Conservation (phyloP, 2,329 filamentous ascomycete genomes). For the Curvularia sp. region DNA sequence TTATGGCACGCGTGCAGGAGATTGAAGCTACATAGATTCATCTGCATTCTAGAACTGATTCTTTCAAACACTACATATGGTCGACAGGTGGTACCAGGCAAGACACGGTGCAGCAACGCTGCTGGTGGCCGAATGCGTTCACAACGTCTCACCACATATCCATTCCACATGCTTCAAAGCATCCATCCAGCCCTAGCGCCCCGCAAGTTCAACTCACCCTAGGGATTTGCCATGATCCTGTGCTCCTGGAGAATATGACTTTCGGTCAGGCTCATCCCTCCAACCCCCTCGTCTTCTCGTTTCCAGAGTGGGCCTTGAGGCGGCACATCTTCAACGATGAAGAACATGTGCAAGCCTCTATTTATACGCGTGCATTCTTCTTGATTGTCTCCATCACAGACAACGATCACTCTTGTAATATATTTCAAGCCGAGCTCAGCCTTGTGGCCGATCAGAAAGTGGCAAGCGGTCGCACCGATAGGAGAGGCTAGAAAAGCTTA, state of each 20-base stretch:
- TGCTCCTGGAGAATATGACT: conserved; percentile 4
- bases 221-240: conserved; percentile 2
- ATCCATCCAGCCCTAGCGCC: background rate
- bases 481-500: conserved; percentile 21
- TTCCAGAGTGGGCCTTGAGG: conserved; percentile 5
- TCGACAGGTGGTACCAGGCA: background rate
- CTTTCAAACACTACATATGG: background rate
- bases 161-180: no score
- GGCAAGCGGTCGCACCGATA: conserved; percentile 26
- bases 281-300: background rate
- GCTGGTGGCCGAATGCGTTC: background rate
- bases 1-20: conserved; percentile 63
- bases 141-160: background rate
- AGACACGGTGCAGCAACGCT: background rate
- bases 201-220: background rate
- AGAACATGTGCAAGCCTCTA: conserved; percentile 23
- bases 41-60: background rate
- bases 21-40: conserved; percentile 46
- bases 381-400: conserved; percentile 9
- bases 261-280: background rate
- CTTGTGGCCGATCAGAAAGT: conserved; percentile 27
- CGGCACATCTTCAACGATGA: conserved; percentile 24
- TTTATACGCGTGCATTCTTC: background rate
- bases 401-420: conserved; percentile 20
- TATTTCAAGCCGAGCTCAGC: conserved; percentile 28